Evolutionary conservation across 163 green algal species (phyloP).

Genomic region (Coccomyxa subellipsoidea): DNA sequence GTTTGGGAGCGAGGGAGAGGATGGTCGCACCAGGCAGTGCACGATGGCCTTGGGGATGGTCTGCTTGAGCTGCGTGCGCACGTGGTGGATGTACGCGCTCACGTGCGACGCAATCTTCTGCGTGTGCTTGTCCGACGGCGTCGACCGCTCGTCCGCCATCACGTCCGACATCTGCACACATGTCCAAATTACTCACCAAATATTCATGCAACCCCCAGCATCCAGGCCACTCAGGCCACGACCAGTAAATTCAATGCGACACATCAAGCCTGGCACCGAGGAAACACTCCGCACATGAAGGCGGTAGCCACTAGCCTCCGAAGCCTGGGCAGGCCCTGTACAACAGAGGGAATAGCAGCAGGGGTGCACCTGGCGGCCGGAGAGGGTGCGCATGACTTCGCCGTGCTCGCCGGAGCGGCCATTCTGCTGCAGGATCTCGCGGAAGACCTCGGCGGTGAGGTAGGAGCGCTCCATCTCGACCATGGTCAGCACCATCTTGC

Average conservation of each 20-base stretch:
- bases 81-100: constrained; percentile 85
- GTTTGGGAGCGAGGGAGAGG: neutral
- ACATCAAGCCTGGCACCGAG: too few relatives aligned
- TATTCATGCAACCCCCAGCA: too few relatives aligned
- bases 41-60: constrained; percentile 93
- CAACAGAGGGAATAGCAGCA: too few relatives aligned
- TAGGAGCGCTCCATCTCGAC: constrained; percentile 86
- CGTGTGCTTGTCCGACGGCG: constrained; percentile 40
- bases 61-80: constrained; percentile 87
- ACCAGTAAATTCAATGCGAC: too few relatives aligned
- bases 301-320: too few relatives aligned
- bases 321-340: too few relatives aligned
- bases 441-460: constrained; percentile 92
- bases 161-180: constrained; percentile 21
- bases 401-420: neutral
- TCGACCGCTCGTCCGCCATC: constrained; percentile 2
- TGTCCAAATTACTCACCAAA: too few relatives aligned
- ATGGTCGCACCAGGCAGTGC: constrained; percentile 68
- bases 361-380: constrained; percentile 15
- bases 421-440: constrained; percentile 74
- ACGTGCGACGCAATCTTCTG: constrained; percentile 84
- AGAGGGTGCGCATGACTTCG: constrained; percentile 26
- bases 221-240: too few relatives aligned
- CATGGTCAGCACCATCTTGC: constrained; percentile 70
- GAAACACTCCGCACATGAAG: too few relatives aligned